phyloP scores from a whole-genome alignment of 805 yeast species.

The Lipomyces orientalis region DNA sequence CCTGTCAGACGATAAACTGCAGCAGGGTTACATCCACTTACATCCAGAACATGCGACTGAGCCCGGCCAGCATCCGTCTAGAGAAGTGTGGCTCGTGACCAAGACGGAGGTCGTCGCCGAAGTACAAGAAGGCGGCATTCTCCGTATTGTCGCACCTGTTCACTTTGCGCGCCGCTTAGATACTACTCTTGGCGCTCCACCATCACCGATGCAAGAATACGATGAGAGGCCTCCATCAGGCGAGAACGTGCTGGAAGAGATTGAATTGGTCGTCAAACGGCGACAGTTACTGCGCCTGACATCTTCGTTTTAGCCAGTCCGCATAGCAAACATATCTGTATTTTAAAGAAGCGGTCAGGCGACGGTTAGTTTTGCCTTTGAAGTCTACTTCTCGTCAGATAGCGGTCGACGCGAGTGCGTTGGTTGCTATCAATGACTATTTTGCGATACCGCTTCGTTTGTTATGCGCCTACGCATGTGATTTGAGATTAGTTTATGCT shows the following conservation, averaged over 20 bases:
- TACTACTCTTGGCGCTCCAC: not conserved
- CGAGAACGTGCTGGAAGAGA: constrained; percentile 19
- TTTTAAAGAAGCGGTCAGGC: not conserved
- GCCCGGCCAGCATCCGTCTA: not conserved
- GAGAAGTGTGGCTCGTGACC: constrained; percentile 16
- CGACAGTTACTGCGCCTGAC: constrained; percentile 11
- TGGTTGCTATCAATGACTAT: not conserved
- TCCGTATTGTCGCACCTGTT: constrained; percentile 9
- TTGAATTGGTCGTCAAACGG: constrained; percentile 24
- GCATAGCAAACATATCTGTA: not conserved
- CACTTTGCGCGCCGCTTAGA: not conserved
- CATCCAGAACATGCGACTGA: not conserved
- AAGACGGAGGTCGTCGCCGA: constrained; percentile 1
- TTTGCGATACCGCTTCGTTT: not conserved
- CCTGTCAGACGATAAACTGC: constrained; percentile 7
- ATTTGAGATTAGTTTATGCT: too few species aligned
- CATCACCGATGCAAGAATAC: not conserved
- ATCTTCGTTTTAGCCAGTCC: not conserved
- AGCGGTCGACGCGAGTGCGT: not conserved
- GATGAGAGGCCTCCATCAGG: not conserved
- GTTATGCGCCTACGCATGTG: too few species aligned
- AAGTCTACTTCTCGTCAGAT: not conserved
- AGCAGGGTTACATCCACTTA: constrained; percentile 17
- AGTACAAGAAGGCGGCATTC: constrained; percentile 4
- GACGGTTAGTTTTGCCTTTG: not conserved